Evolutionary conservation across 176 grass and related monocot species (phyloP).

Genomic region (Oryza nivara): DNA sequence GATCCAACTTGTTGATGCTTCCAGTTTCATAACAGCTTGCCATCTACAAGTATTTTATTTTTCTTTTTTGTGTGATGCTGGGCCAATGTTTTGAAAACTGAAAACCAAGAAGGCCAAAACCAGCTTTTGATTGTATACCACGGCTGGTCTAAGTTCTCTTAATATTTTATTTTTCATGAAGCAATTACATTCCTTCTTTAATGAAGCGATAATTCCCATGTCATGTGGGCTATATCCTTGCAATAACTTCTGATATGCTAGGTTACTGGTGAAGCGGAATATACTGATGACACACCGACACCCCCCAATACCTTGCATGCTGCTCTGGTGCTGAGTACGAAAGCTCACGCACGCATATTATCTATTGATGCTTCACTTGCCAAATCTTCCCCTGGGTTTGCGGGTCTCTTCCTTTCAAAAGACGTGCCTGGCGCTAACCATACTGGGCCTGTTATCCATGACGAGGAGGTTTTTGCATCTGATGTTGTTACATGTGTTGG

Average conservation of each 20-base stretch:
- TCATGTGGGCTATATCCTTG: neutral
- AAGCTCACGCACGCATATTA: conserved; percentile 83
- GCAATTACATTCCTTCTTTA: neutral
- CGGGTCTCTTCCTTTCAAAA: conserved; percentile 73
- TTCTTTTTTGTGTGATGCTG: neutral
- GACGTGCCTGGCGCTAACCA: conserved; percentile 80
- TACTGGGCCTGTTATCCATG: conserved; percentile 64
- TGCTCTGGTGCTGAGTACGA: conserved; percentile 90
- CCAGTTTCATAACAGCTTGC: neutral
- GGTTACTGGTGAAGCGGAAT: conserved; percentile 96
- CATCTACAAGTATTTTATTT: neutral
- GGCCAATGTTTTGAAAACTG: neutral
- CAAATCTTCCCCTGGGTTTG: conserved; percentile 85
- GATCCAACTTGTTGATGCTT: neutral
- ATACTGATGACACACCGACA: conserved; percentile 70
- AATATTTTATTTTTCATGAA: conserved; percentile 3
- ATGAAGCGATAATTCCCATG: neutral
- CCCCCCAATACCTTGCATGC: conserved; percentile 86
- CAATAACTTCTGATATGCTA: conserved; percentile 45
- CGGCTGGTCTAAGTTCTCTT: neutral
- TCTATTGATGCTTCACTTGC: conserved; percentile 78
- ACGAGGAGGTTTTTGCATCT: conserved; percentile 94
- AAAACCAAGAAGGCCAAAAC: neutral
- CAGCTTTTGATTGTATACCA: neutral
- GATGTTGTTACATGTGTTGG: conserved; percentile 96